Evolutionary conservation across 441 rosid genomes (phyloP), one percentile per base, ranked within the genome.

Genomic region (Gossypium trilobum): DNA sequence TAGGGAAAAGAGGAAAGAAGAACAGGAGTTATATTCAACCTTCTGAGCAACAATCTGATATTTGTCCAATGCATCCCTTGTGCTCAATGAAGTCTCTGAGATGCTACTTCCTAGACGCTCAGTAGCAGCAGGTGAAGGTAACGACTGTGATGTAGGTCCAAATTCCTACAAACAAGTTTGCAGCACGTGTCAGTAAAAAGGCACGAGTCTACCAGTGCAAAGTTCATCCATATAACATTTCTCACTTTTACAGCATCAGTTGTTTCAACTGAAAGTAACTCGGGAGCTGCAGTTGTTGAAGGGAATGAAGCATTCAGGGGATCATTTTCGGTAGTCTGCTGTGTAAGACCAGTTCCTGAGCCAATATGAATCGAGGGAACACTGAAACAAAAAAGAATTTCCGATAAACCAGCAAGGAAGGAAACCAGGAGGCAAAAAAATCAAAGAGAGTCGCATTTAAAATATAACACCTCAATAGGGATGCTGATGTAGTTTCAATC

Each of bases 1-100:
- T 14, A 62, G n/a, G 39, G 48, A 54, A 23, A 59, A 9, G 50
- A 36, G 13, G 39, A 67, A 51, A 58, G 51, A 70, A 29, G 55
- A 16, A 36, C 19, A 36, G 11, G 46, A 11, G 55, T 33, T 51
- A 73, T 65, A 46, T 33, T 67, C 68, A 77, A 93, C 99, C 97
- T 91, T 91, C 77, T 82, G 92, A 4, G 95, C 86, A 79, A 91
- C 84, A 78, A 91, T 85, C 79, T 90, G 92, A 77, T 87, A 95
- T 76, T 93, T 90, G 70, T 95, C 99, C 84, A 93, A 71, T 80
- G 99, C 99, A 73, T 91, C 98, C 83, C 95, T 85, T 23, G 98
- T 92, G 84, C 78, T 87, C 72, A 93, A 75, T 25, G 88, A 85
- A 81, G 97, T 89, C 71, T 93, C 98, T 13, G 85, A 69, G 60